Base-by-base conservation (phyloP, 441 rosid species). In the Corymbia calophylla region DNA sequence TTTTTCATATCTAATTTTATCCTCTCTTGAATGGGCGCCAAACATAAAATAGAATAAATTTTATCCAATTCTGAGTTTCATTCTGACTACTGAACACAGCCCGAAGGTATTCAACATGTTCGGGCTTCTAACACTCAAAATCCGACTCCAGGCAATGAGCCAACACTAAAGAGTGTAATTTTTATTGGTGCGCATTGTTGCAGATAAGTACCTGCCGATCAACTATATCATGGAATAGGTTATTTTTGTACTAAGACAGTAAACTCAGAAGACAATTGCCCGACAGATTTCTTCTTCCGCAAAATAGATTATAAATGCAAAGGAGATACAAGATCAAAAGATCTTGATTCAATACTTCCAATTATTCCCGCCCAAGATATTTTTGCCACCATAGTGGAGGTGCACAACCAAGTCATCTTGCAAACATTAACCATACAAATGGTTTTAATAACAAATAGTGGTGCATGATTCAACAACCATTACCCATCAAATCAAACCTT, bases 51-150 rank as follows among this genome's bases (percentile, higher is more conserved):
- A 56, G 25, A 56, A n/a, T n/a, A n/a, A 39, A 39, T 4, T 39
- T 39, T 23, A 56, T 9, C 62, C 0, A 21, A 9, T 0, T 11
- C 4, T 4, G 12, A 5, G 25, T 58, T 58, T 10, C 25, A 25
- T 58, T 25, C 14, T 10, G 7, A 58, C 0, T 0, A 6, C n/a
- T 14, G 25, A 58, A 58, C 25, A 39, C 5, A 39, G 44, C 44
- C 44, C 44, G 5, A 39, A 39, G 35, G 35, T 44, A 10, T 2
- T 77, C 53, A 0, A 5, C 29, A 39, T 13, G 21, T 39, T 35
- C 39, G 27, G 49, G 21, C 49, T 0, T 62, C 3, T 39, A 19
- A 35, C 21, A 19, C 29, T 73, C 82, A 73, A 77, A 77, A 77
- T 77, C 2, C 0, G 0, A 77, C 49, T 77, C 25, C 53, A 27